phyloP scores from a whole-genome alignment of 257 asterid species.

The Solanum medicagineum region DNA sequence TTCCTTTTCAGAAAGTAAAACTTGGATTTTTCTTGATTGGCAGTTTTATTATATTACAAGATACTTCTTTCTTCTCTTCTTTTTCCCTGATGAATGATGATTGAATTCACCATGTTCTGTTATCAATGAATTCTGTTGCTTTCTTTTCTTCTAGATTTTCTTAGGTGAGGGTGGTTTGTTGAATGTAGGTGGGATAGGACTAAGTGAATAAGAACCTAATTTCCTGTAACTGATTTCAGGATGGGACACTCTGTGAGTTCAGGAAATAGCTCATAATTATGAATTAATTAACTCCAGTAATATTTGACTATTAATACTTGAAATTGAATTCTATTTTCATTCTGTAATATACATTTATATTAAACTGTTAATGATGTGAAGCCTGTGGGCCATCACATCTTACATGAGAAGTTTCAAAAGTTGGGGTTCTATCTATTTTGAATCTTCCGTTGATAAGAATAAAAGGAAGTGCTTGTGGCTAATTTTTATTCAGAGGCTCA shows the following conservation, averaged over 20 bases:
- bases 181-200: neutral
- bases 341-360: neutral
- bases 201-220: neutral
- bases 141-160: neutral
- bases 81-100: neutral
- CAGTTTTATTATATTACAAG: neutral
- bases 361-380: neutral
- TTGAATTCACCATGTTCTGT: neutral
- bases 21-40: conserved; percentile 1
- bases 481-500: neutral
- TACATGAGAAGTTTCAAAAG: neutral
- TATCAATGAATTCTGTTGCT: neutral
- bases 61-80: neutral
- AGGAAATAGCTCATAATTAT: neutral
- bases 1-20: conserved; percentile 32
- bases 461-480: neutral
- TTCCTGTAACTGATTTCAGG: neutral
- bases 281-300: neutral
- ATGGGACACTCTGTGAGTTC: neutral
- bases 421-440: neutral
- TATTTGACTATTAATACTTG: neutral
- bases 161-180: neutral
- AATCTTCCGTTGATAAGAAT: neutral
- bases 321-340: neutral
- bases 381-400: neutral